phyloP scores from a whole-genome alignment of 305 asterid species.

The Solanum hybrid region DNA sequence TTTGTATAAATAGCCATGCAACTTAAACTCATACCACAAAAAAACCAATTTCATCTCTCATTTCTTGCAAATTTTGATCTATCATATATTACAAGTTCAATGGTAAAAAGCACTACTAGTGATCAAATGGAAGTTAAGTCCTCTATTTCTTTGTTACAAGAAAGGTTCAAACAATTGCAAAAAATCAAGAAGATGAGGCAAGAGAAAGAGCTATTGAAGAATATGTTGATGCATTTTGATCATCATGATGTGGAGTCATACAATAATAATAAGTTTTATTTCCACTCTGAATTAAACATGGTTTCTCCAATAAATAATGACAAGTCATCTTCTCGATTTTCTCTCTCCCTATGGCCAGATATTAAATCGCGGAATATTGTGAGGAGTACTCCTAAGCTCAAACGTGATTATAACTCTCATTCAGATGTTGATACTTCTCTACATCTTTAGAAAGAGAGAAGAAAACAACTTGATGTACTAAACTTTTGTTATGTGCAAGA shows the following conservation, averaged over 20 bases:
- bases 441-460: background rate
- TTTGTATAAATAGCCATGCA: background rate
- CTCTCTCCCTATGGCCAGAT: conserved; percentile 17
- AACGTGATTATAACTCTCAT: background rate
- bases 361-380: background rate
- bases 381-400: background rate
- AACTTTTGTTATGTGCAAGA: background rate
- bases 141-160: conserved; percentile 25
- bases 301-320: background rate
- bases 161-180: conserved; percentile 22
- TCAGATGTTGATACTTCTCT: conserved; percentile 8
- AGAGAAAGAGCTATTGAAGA: conserved; percentile 17
- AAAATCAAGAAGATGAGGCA: conserved; percentile 25
- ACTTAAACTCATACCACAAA: background rate
- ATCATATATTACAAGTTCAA: background rate
- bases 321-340: conserved; percentile 1
- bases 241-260: background rate
- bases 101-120: background rate
- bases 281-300: conserved; percentile 3
- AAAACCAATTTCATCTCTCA: background rate
- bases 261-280: background rate
- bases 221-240: background rate
- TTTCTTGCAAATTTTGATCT: background rate
- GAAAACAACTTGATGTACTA: background rate
- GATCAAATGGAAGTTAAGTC: conserved; percentile 6